phyloP scores from a whole-genome alignment of 495 filamentous ascomycete genomes.

The Lasiosphaeriaceae sp. region DNA sequence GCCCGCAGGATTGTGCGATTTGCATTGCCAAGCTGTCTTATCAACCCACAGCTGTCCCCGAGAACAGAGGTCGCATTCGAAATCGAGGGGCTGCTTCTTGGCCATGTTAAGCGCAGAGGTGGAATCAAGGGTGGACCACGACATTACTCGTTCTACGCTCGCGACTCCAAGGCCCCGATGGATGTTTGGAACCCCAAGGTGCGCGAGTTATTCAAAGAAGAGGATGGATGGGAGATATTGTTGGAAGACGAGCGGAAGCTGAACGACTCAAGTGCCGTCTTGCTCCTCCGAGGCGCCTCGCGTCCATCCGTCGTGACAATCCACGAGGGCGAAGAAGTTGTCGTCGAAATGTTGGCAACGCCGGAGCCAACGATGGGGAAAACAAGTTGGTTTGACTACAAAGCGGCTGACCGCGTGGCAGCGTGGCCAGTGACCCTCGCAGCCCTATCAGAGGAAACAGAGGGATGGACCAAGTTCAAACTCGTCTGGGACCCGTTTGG shows the following conservation, averaged over 20 bases:
- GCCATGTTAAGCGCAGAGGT: not conserved
- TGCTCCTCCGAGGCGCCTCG: not conserved
- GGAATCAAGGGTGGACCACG: not conserved
- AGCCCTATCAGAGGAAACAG: not conserved
- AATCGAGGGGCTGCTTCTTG: not conserved
- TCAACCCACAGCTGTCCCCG: not conserved
- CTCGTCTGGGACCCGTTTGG: not conserved
- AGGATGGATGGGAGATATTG: not conserved
- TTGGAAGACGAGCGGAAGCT: not conserved
- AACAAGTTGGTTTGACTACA: not conserved
- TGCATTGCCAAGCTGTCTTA: not conserved
- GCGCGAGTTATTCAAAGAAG: not conserved
- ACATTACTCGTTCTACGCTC: not conserved
- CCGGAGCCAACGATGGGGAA: not conserved
- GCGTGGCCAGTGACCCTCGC: not conserved
- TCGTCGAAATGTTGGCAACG: not conserved
- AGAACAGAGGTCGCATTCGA: not conserved
- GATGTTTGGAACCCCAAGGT: not conserved
- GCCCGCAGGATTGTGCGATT: not conserved
- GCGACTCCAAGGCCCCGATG: not conserved
- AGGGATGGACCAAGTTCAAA: not conserved
- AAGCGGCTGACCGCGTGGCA: not conserved
- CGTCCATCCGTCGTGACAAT: not conserved
- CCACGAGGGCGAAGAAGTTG: not conserved
- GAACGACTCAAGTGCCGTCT: not conserved